Percentiles rank a stretch among this genome's conserved stretches.
These are phyloP conservation scores for Salmacisia buchloeana DNA, from an alignment of 1,284 basidiomycete genomes.

Conservation along the genomic window DNA sequence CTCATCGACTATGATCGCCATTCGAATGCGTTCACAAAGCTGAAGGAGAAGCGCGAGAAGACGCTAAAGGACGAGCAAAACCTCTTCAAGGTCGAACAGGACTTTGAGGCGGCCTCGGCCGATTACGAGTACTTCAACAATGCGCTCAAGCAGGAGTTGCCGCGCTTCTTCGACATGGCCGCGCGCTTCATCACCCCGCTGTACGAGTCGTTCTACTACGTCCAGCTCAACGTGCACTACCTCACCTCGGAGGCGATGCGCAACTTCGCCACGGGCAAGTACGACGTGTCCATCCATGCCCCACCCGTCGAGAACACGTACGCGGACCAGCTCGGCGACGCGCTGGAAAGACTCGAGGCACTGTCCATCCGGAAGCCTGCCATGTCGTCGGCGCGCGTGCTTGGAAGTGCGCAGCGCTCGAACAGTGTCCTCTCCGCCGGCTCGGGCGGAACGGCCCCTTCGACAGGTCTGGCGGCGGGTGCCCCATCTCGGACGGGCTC, in stretches of 20 bases:
- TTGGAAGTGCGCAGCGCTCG: conserved; percentile 16
- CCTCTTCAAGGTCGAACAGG: conserved; percentile 79
- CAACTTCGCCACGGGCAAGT: conserved; percentile 72
- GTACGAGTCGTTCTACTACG: conserved; percentile 98
- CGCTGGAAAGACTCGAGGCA: conserved; percentile 58
- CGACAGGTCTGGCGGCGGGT: conserved; percentile 14
- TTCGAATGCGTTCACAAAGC: conserved; percentile 90
- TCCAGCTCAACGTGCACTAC: conserved; percentile 96
- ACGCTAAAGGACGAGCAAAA: conserved; percentile 50
- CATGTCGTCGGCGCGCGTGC: conserved; percentile 25
- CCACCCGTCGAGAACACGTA: conserved; percentile 66
- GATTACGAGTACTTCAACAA: conserved; percentile 97
- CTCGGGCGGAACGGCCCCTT: background rate
- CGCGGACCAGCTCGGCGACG: conserved; percentile 71
- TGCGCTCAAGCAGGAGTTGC: conserved; percentile 84
- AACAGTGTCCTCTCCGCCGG: background rate
- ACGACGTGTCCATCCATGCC: conserved; percentile 67
- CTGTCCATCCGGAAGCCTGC: conserved; percentile 38
- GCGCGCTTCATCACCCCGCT: conserved; percentile 89
- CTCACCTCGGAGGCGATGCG: conserved; percentile 87
- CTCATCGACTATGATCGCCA: conserved; percentile 90
- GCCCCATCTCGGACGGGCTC: conserved; percentile 11
- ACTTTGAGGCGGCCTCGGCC: conserved; percentile 85
- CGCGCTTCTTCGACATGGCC: conserved; percentile 78
- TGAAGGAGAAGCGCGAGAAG: conserved; percentile 80